Conservation (phyloP, 176 grass and related monocot species). For the Areca catechu region DNA sequence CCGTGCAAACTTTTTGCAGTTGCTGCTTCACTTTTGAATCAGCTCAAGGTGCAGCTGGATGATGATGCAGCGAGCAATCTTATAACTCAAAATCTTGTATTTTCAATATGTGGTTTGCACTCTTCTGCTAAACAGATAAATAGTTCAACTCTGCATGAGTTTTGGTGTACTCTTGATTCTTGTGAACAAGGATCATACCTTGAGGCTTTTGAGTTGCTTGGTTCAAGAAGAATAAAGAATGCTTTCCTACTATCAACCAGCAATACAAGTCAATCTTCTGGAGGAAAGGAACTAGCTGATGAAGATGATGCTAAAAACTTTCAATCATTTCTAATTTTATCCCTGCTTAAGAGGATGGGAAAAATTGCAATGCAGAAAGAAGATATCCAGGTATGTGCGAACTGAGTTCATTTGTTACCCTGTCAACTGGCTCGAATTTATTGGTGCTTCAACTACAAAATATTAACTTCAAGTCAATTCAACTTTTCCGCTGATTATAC, state of each 20-base stretch:
- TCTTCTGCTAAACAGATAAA: constrained; percentile 41
- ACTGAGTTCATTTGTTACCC: too few species aligned
- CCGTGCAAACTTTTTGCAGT: constrained; percentile 74
- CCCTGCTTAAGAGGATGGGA: constrained; percentile 78
- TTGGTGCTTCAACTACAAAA: too few species aligned
- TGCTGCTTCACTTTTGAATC: constrained; percentile 70
- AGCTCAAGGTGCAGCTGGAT: constrained; percentile 51
- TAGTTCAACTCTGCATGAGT: constrained; percentile 23
- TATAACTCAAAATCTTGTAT: constrained; percentile 65
- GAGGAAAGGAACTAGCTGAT: constrained; percentile 22
- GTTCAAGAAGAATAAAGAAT: constrained; percentile 62
- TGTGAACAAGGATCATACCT: constrained; percentile 45
- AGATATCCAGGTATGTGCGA: constrained; percentile 54
- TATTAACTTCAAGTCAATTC: too few species aligned
- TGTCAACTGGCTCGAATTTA: too few species aligned
- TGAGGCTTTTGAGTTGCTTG: constrained; percentile 75
- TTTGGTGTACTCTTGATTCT: constrained; percentile 60
- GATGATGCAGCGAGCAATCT: constrained; percentile 56
- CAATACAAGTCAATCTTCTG: constrained; percentile 10
- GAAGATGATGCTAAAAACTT: constrained; percentile 33
- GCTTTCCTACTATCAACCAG: constrained; percentile 52
- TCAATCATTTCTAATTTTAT: constrained; percentile 55
- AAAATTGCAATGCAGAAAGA: constrained; percentile 80
- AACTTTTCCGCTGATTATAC: too few species aligned
- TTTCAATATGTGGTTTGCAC: constrained; percentile 62